phyloP scores from a whole-genome alignment of 495 filamentous ascomycete genomes.

The Parachaetomium inaequale region DNA sequence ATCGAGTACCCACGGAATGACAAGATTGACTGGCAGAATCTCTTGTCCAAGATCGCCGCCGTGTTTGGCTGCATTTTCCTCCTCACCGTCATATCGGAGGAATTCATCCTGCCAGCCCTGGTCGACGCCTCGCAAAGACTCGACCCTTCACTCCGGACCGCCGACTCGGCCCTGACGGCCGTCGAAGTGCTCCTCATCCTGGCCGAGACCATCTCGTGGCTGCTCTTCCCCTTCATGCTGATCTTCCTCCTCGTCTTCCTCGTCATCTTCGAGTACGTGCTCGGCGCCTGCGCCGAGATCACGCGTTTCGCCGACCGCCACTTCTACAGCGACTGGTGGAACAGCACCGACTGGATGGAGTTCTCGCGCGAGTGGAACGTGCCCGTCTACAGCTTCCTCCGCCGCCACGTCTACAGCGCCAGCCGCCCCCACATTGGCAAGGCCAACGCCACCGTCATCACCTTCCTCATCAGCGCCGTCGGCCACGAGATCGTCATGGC shows the following conservation, averaged over 20 bases:
- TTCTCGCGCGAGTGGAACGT: conserved; percentile 98
- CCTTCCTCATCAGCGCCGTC: conserved; percentile 82
- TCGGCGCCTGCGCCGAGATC: conserved; percentile 92
- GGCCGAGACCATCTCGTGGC: conserved; percentile 85
- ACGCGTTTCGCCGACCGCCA: conserved; percentile 91
- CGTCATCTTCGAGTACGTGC: conserved; percentile 94
- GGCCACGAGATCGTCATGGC: conserved; percentile 97
- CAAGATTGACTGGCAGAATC: conserved; percentile 70
- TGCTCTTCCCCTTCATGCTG: conserved; percentile 96
- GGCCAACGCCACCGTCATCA: conserved; percentile 79
- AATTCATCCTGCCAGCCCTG: conserved; percentile 91
- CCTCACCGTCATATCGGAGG: conserved; percentile 83
- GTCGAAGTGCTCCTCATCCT: conserved; percentile 74
- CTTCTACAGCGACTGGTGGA: conserved; percentile 99
- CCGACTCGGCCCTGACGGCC: conserved; percentile 43
- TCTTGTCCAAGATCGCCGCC: conserved; percentile 81
- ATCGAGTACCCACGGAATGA: conserved; percentile 87
- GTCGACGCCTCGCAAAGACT: conserved; percentile 68
- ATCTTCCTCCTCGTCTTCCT: conserved; percentile 93
- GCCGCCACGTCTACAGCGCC: conserved; percentile 88
- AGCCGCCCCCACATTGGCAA: conserved; percentile 70
- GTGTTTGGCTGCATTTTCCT: conserved; percentile 97
- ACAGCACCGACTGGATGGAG: conserved; percentile 83
- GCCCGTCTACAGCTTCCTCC: conserved; percentile 95
- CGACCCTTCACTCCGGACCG: conserved; percentile 34